Evolutionary conservation across 192 early-diverging fungal species (phyloP).

Genomic region (Backusella parvicylindrica): DNA sequence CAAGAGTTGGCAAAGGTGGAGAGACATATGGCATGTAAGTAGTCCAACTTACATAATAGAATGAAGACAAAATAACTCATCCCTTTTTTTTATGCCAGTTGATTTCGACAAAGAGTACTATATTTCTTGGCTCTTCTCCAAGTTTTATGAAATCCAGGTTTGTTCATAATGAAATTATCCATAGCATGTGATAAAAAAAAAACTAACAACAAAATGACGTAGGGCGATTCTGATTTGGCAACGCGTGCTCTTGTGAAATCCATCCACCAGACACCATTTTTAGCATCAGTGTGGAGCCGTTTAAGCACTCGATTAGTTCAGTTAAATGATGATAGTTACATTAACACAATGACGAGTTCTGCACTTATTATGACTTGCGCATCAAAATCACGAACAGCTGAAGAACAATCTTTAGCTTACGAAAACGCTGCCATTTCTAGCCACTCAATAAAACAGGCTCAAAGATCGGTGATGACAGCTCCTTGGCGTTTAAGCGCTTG

Average conservation of each 20-base stretch:
- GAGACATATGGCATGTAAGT: constrained; percentile 36
- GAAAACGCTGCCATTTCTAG: constrained; percentile 28
- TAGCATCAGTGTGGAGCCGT: constrained; percentile 36
- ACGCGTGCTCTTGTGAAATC: constrained; percentile 38
- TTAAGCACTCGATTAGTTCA: constrained; percentile 36
- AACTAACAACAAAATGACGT: not conserved
- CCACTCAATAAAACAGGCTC: constrained; percentile 12
- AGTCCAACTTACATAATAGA: too few species aligned
- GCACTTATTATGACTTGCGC: constrained; percentile 24
- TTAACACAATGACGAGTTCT: constrained; percentile 29
- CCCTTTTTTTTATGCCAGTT: constrained; percentile 5
- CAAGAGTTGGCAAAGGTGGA: constrained; percentile 63
- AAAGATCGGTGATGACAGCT: constrained; percentile 41
- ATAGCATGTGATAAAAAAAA: not conserved
- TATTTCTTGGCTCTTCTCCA: constrained; percentile 25
- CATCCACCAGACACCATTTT: constrained; percentile 39
- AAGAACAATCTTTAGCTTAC: constrained; percentile 34
- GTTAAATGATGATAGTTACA: not conserved
- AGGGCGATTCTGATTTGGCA: constrained; percentile 22
- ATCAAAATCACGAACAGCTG: constrained; percentile 24
- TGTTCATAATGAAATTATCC: not conserved
- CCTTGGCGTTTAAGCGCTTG: constrained; percentile 44
- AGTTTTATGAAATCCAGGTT: constrained; percentile 23
- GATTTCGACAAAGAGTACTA: constrained; percentile 23
- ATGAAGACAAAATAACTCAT: not conserved